These are phyloP conservation scores for Ochromonas danica DNA, from an alignment of 108 stramenopile species.

Conservation along the genomic window DNA sequence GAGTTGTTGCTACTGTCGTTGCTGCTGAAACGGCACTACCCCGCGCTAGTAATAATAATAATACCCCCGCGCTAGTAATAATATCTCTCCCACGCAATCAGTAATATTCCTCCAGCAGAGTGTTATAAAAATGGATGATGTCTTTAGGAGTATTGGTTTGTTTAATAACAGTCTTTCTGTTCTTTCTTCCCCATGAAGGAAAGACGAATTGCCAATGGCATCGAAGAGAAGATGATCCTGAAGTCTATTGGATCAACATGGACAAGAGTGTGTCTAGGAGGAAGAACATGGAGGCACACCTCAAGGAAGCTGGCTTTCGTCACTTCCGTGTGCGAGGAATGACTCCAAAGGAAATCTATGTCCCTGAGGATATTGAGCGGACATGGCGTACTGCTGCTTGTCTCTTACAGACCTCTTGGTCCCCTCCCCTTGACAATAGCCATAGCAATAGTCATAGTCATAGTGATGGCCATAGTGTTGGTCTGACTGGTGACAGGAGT, in stretches of 20 bases:
- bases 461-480: too few species aligned
- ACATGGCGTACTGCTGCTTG: slow-evolving; percentile 15
- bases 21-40: too few species aligned
- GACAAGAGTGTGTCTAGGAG: not conserved
- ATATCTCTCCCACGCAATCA: too few species aligned
- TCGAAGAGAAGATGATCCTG: not conserved
- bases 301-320: not conserved
- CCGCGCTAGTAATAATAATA: too few species aligned
- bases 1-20: too few species aligned
- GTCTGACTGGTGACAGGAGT: too few species aligned
- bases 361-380: not conserved
- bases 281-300: not conserved
- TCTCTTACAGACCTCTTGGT: not conserved
- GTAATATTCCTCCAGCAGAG: too few species aligned
- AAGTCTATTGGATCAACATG: slow-evolving; percentile 13
- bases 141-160: too few species aligned
- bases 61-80: too few species aligned
- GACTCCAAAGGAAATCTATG: slow-evolving; percentile 15
- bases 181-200: too few species aligned
- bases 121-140: too few species aligned
- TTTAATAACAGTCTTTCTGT: too few species aligned
- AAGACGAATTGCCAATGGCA: not conserved
- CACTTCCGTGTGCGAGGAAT: not conserved
- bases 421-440: not conserved
- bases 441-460: not conserved